Evolutionary conservation across 2,329 filamentous ascomycete species (phyloP).

Genomic region (Pseudonectria foliicola): DNA sequence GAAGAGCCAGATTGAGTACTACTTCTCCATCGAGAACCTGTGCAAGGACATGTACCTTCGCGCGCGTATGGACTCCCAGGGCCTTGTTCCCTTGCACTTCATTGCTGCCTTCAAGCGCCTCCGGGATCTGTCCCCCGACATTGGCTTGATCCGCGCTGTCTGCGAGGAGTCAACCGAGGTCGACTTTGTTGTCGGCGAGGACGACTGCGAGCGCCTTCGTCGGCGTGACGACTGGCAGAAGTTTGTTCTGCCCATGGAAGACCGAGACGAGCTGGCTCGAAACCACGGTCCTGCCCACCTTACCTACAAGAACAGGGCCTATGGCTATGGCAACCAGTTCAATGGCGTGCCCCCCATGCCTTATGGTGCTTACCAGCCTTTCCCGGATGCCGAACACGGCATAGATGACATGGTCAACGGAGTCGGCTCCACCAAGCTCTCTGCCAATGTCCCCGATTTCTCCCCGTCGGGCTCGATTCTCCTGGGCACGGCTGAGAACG

Average conservation of each 20-base stretch:
- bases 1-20: slow-evolving; percentile 68
- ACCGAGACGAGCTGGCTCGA: slow-evolving; percentile 66
- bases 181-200: slow-evolving; percentile 67
- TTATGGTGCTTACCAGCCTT: slow-evolving; percentile 26
- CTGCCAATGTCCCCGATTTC: slow-evolving; percentile 34
- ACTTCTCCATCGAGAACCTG: slow-evolving; percentile 93
- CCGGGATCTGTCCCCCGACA: slow-evolving; percentile 43
- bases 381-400: slow-evolving; percentile 31
- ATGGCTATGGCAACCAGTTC: slow-evolving; percentile 23
- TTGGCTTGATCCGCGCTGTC: slow-evolving; percentile 66
- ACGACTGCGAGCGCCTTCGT: slow-evolving; percentile 73
- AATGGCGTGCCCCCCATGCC: slow-evolving; percentile 25
- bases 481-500: slow-evolving; percentile 8
- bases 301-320: slow-evolving; percentile 29
- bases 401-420: slow-evolving; percentile 21
- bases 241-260: slow-evolving; percentile 66
- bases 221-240: slow-evolving; percentile 68
- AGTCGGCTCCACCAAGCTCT: slow-evolving; percentile 27
- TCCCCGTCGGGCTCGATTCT: slow-evolving; percentile 25
- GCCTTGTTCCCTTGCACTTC: slow-evolving; percentile 74
- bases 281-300: slow-evolving; percentile 55
- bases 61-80: slow-evolving; percentile 89
- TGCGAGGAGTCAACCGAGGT: slow-evolving; percentile 66
- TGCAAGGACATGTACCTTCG: slow-evolving; percentile 88
- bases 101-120: slow-evolving; percentile 80